These are phyloP conservation scores for Hanseniaspora lindneri DNA, from an alignment of 805 yeast species.

Conservation along the genomic window DNA sequence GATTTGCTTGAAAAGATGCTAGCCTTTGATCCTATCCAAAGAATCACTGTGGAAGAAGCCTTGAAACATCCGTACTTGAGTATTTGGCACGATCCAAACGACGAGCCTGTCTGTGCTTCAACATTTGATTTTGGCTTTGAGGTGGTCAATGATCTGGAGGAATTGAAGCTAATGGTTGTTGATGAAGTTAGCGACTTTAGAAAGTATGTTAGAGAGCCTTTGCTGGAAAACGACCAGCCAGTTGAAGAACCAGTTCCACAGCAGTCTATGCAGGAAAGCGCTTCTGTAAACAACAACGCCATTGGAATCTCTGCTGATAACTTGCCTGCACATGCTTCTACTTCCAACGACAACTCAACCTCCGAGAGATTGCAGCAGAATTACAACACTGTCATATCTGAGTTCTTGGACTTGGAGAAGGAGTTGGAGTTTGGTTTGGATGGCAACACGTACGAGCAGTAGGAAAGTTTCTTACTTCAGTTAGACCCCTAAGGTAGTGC, in stretches of 20 bases:
- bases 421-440: conserved; percentile 61
- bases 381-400: conserved; percentile 20
- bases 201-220: conserved; percentile 67
- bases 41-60: conserved; percentile 84
- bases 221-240: conserved; percentile 34
- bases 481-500: too few species aligned
- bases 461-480: too few species aligned
- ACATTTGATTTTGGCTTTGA: conserved; percentile 85
- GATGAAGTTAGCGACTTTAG: conserved; percentile 72
- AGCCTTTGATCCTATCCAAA: conserved; percentile 70
- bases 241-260: too few species aligned
- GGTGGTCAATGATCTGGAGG: conserved; percentile 63
- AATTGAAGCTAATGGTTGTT: conserved; percentile 63
- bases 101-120: conserved; percentile 71
- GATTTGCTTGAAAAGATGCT: conserved; percentile 69
- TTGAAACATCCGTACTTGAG: conserved; percentile 76
- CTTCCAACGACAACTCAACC: conserved; percentile 2
- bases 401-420: conserved; percentile 42
- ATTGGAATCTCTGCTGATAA: conserved; percentile 41
- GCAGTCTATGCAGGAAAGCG: conserved; percentile 20
- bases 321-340: conserved; percentile 28
- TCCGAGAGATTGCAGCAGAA: conserved; percentile 22
- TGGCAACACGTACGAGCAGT: conserved; percentile 29
- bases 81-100: conserved; percentile 87
- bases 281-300: conserved; percentile 16